Evolutionary conservation across 2,329 filamentous ascomycete genomes (phyloP).

Genomic region (Aspergillus fumigatiaffinis): DNA sequence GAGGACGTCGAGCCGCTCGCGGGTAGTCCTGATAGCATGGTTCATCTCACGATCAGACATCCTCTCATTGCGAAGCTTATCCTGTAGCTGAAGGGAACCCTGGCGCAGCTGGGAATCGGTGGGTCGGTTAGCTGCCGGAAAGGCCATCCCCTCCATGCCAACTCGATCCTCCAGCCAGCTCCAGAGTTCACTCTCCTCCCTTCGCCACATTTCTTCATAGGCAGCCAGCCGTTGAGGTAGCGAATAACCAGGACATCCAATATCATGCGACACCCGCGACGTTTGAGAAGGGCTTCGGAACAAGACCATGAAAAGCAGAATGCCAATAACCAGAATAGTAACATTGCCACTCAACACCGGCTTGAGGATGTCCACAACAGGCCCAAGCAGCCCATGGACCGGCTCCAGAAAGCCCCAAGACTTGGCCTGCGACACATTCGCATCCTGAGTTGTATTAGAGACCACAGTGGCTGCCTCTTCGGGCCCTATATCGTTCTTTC

Average conservation of each 20-base stretch:
- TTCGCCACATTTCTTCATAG: conserved; percentile 89
- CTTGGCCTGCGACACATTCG: conserved; percentile 39
- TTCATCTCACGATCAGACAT: conserved; percentile 72
- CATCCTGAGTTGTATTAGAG: conserved; percentile 42
- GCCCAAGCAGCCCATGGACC: conserved; percentile 64
- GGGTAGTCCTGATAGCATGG: conserved; percentile 78
- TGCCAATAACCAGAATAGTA: conserved; percentile 68
- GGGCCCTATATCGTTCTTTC: conserved; percentile 49
- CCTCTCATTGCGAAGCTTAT: conserved; percentile 58
- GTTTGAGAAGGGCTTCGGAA: conserved; percentile 49
- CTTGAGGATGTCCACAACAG: conserved; percentile 64
- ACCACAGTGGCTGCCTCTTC: conserved; percentile 41
- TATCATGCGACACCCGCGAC: conserved; percentile 32
- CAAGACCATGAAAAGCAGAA: conserved; percentile 71
- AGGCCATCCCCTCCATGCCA: conserved; percentile 58
- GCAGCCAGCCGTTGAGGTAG: conserved; percentile 68
- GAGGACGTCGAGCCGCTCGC: conserved; percentile 74
- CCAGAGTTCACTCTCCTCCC: conserved; percentile 86
- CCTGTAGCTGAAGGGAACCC: conserved; percentile 30
- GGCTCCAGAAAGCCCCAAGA: conserved; percentile 83
- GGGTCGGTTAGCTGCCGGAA: conserved; percentile 29
- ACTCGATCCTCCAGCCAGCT: conserved; percentile 87
- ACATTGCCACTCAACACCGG: conserved; percentile 73
- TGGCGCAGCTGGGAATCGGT: conserved; percentile 42
- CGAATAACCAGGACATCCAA: conserved; percentile 38